These are phyloP conservation scores for Exobasidium cylindrosporum DNA, from an alignment of 1,284 basidiomycete genomes.

Conservation along the genomic window DNA sequence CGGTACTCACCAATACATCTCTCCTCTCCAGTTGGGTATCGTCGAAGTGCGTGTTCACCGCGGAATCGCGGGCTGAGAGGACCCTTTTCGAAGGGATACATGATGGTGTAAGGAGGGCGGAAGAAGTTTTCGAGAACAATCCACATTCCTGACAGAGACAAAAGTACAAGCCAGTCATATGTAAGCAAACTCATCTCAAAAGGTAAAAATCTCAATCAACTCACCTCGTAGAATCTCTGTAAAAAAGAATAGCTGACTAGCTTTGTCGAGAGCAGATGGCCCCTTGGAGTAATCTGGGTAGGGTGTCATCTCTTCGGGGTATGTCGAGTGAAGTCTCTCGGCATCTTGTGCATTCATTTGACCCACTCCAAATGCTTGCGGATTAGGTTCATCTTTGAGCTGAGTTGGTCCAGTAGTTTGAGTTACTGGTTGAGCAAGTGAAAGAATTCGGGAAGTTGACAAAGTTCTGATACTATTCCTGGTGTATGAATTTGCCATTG, in stretches of 20 bases:
- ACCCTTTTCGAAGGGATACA: slow-evolving; percentile 76
- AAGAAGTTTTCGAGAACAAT: slow-evolving; percentile 98
- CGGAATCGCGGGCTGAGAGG: slow-evolving; percentile 96
- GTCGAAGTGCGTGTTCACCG: slow-evolving; percentile 95
- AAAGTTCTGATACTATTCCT: background rate
- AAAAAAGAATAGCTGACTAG: slow-evolving; percentile 94
- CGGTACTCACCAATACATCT: slow-evolving; percentile 83
- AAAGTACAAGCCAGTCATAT: background rate
- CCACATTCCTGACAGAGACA: slow-evolving; percentile 77
- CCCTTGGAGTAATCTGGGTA: slow-evolving; percentile 62
- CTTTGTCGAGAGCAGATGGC: slow-evolving; percentile 73
- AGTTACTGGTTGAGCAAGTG: slow-evolving; percentile 3
- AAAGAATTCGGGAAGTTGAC: background rate
- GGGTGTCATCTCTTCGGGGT: slow-evolving; percentile 5
- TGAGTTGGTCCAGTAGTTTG: slow-evolving; percentile 3
- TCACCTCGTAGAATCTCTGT: slow-evolving; percentile 93
- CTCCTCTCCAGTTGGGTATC: slow-evolving; percentile 98
- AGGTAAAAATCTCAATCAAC: slow-evolving; percentile 37
- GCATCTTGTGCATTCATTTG: background rate
- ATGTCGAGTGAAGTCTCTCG: background rate
- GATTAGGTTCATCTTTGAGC: background rate
- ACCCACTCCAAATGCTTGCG: background rate
- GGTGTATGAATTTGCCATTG: background rate
- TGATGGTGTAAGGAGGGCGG: slow-evolving; percentile 96
- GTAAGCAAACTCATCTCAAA: too few species aligned